Evolutionary conservation across 225 moss, liverwort and hornwort species (phyloP).

Genomic region (Antitrichia curtipendula): DNA sequence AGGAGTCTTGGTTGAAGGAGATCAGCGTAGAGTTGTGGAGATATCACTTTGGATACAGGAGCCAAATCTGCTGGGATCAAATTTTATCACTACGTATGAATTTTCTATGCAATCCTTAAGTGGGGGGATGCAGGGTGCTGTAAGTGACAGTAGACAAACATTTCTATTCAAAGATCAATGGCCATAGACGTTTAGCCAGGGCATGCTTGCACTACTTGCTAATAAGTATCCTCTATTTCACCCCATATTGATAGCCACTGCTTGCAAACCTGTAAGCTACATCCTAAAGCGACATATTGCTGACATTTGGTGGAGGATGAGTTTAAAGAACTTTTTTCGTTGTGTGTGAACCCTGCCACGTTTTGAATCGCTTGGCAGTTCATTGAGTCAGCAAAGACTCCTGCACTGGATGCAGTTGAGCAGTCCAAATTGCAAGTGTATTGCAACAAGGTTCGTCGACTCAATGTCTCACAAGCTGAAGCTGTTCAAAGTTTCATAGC

Average conservation of each 20-base stretch:
- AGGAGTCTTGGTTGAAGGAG: not conserved
- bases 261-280: not conserved
- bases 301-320: not conserved
- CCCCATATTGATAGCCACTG: not conserved
- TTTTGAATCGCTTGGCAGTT: constrained; percentile 13
- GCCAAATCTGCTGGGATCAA: not conserved
- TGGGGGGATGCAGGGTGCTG: not conserved
- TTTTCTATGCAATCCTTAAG: not conserved
- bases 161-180: not conserved
- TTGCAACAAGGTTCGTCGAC: constrained; percentile 16
- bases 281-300: not conserved
- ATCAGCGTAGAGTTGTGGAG: not conserved
- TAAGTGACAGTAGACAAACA: not conserved
- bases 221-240: not conserved
- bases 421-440: constrained; percentile 22
- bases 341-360: not conserved
- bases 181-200: not conserved
- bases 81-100: not conserved
- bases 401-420: constrained; percentile 7
- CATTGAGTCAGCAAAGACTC: not conserved
- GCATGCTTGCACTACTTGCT: not conserved
- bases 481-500: constrained; percentile 22
- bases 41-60: not conserved
- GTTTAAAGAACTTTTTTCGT: not conserved
- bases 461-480: constrained; percentile 39